These are phyloP conservation scores for Teratosphaeriaceae sp. DNA, from an alignment of 2,329 filamentous ascomycete species.

Conservation along the genomic window DNA sequence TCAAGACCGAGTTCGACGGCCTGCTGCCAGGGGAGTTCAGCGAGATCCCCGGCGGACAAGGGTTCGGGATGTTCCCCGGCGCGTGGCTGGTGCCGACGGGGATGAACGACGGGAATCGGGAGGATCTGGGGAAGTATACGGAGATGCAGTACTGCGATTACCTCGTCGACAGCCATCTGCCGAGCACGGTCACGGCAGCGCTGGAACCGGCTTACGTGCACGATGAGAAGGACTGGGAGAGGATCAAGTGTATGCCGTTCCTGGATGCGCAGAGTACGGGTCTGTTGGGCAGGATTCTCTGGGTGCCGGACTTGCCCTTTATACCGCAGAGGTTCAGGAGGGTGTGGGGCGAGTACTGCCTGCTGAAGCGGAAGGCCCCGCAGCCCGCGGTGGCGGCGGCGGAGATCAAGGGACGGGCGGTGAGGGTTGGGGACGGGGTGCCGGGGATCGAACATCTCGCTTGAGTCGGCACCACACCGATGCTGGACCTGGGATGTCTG, in stretches of 20 bases:
- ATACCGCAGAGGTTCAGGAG: slow-evolving; percentile 64
- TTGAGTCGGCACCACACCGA: too few species aligned
- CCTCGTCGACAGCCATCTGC: slow-evolving; percentile 80
- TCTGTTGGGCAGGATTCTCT: slow-evolving; percentile 68
- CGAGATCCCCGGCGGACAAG: slow-evolving; percentile 52
- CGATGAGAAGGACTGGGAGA: slow-evolving; percentile 70
- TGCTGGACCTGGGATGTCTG: too few species aligned
- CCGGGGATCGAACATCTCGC: slow-evolving; percentile 7
- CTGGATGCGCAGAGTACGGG: slow-evolving; percentile 72
- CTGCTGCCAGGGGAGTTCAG: slow-evolving; percentile 86
- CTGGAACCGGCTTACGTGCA: slow-evolving; percentile 76
- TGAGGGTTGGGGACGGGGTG: background rate
- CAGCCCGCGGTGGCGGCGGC: background rate
- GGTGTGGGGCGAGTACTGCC: slow-evolving; percentile 83
- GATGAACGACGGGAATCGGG: slow-evolving; percentile 87
- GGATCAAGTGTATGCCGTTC: slow-evolving; percentile 68
- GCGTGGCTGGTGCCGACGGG: slow-evolving; percentile 75
- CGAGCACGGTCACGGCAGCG: slow-evolving; percentile 50
- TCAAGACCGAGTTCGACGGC: slow-evolving; percentile 84
- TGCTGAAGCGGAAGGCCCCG: slow-evolving; percentile 55
- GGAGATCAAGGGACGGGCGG: background rate
- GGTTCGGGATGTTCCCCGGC: slow-evolving; percentile 70
- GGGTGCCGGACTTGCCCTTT: slow-evolving; percentile 66
- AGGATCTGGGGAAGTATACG: slow-evolving; percentile 81
- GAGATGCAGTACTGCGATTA: slow-evolving; percentile 71